Evolutionary conservation across 768 basidiomycete genomes (phyloP), one percentile per base, ranked within the genome.

Genomic region (Lyophyllum atratum): DNA sequence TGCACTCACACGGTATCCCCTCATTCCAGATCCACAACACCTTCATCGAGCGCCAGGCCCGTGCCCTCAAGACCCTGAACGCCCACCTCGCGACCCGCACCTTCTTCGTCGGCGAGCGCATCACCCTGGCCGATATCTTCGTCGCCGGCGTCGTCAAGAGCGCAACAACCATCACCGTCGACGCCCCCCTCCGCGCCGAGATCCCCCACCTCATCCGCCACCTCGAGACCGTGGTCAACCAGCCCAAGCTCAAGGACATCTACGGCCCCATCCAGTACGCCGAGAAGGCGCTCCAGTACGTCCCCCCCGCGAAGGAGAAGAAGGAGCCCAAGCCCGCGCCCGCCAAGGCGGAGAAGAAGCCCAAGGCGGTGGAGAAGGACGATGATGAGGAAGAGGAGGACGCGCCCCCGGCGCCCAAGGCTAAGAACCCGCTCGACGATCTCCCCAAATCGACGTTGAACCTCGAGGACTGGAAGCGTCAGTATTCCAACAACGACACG

Each of bases 401-500:
- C 56, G 72, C 81, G 45, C 85, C 90, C 25, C 85, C 83, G 49
- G 93, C 90, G 74, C 93, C 95, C 63, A 96, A 96, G 72, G 83
- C 75, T 55, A 95, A 95, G 85, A 96, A 97, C 83, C 96, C 96
- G 25, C 86, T 96, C 51, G 96, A 97, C 62, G 81, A 84, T 59
- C 85, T 98, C 39, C 93, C 94, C 64, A 95, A 92, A 75, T 90
- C 91, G 11, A 76, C 83, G 5, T 86, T 92, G 75, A 93, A 93
- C 79, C 85, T 94, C 55, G 91, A 96, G 73, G 94, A 98, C 76
- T 97, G 93, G 94, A 98, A 98, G 74, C 88, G 93, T 44, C 89
- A 91, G 43, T 99, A 98, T 81, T 97, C 95, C 67, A 98, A 98
- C 89, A 87, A 89, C 73, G 95, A 98, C n/a, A 98, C 95, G 37